Evolutionary conservation across 306 rosid genomes (phyloP), one percentile per base, ranked within the genome.

Genomic region (Quillaja saponaria): DNA sequence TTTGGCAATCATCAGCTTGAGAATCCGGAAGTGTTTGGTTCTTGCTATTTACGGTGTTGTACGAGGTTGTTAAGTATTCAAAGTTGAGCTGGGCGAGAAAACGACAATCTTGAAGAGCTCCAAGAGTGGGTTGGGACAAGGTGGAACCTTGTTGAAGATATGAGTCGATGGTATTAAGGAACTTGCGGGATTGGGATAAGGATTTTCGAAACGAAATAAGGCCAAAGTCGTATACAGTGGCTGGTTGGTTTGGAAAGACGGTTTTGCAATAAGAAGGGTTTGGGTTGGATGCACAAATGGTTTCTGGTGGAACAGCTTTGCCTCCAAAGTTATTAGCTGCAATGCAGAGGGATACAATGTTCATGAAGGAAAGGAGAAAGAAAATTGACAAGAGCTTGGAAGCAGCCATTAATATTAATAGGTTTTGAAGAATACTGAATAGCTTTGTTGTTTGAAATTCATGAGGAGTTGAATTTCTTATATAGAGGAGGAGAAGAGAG

Each of bases 71-170:
- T 58, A 90, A 66, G 68, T 39, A 83, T 2, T 85, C 94, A 8
- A 76, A 48, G 78, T 74, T 90, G 14, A 76, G 69, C 3, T 69
- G 77, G 0, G 87, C 80, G 0, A 87, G 85, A 18, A 76, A 53
- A 7, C 3, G 58, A 21, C 97, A 90, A 64, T 90, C 97, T 44
- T 83, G 67, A 2, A 90, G 87, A n/a, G 97, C 94, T 0, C 84
- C 61, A 13, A 78, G 41, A 0, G 96, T 80, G 17, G 75, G n/a
- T 14, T 63, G 69, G 7, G 94, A 85, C 48, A 79, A 59, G 1
- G 73, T 48, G 2, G 73, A 61, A 0, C 68, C 45, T 0, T 40
- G 3, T 2, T 55, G 48, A 16, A 90, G 84, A 56, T 78, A 62
- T 13, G 78, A 79, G 19, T 83, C 65, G 4, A 90, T 47, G 1